These are phyloP conservation scores for Macrocybe gigantea DNA, from an alignment of 768 basidiomycete species.

Conservation along the genomic window DNA sequence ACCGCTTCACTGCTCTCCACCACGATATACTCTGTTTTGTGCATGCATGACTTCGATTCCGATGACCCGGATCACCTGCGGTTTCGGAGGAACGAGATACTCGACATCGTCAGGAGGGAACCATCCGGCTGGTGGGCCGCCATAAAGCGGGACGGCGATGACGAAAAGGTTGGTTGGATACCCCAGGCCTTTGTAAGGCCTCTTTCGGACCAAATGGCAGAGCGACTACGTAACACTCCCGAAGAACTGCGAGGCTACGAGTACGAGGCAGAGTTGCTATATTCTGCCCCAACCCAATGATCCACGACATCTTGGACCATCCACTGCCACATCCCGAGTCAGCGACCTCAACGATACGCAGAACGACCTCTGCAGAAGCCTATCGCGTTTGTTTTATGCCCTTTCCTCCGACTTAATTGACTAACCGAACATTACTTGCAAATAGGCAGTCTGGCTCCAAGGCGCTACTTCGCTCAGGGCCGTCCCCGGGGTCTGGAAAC, in stretches of 20 bases:
- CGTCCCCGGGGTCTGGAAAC: too few species aligned
- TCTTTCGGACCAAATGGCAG: constrained; percentile 45
- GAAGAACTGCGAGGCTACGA: constrained; percentile 40
- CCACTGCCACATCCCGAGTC: constrained; percentile 4
- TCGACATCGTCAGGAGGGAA: constrained; percentile 64
- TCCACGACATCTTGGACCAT: constrained; percentile 14
- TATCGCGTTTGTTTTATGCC: constrained; percentile 7
- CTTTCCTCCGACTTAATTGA: too few species aligned
- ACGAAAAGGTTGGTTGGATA: constrained; percentile 62
- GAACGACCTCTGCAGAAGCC: not conserved
- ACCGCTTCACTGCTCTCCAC: too few species aligned
- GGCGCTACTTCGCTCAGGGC: too few species aligned
- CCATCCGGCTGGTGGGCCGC: constrained; percentile 82
- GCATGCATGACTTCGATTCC: constrained; percentile 63
- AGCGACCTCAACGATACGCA: not conserved
- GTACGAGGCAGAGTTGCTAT: constrained; percentile 40
- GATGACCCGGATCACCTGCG: constrained; percentile 55
- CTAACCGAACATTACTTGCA: too few species aligned
- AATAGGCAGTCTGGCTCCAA: too few species aligned
- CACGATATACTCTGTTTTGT: constrained; percentile 44
- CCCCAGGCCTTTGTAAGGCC: constrained; percentile 64
- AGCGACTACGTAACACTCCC: constrained; percentile 37
- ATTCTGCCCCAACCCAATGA: constrained; percentile 30
- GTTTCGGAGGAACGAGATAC: constrained; percentile 61
- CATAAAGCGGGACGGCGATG: constrained; percentile 38